Evolutionary conservation across 2,329 filamentous ascomycete genomes (phyloP).

Genomic region (Neobulgaria alba): DNA sequence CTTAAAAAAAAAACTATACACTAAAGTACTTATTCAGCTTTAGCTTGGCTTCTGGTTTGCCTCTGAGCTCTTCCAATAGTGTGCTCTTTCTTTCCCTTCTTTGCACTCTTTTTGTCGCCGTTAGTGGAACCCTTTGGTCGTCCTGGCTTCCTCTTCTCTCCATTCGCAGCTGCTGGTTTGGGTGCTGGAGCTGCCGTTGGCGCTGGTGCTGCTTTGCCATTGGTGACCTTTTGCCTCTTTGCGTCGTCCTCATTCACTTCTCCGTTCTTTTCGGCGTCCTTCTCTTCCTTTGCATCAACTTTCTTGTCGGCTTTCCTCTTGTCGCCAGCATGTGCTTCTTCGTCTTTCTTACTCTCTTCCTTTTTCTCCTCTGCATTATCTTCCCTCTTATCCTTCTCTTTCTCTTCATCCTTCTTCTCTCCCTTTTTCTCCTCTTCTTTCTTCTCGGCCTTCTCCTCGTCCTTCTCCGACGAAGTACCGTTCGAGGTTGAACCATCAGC

Average conservation of each 20-base stretch:
- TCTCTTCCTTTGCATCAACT: conserved; percentile 11
- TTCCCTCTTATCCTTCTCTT: conserved; percentile 14
- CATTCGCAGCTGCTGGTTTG: conserved; percentile 7
- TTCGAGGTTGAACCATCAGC: conserved; percentile 6
- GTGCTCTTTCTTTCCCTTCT: conserved; percentile 26
- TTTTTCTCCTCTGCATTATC: conserved; percentile 26
- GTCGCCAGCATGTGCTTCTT: conserved; percentile 19
- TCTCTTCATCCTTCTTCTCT: conserved; percentile 30
- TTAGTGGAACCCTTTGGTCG: conserved; percentile 17
- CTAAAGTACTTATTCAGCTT: neutral
- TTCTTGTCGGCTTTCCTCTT: conserved; percentile 25
- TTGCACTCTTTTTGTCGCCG: conserved; percentile 12
- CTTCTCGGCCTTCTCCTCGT: conserved; percentile 5
- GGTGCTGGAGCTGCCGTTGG: conserved; percentile 6
- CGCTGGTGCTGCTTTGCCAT: conserved; percentile 7
- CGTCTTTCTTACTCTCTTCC: conserved; percentile 28
- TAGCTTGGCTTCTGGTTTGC: conserved; percentile 25
- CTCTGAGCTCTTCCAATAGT: conserved; percentile 20
- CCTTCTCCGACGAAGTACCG: conserved; percentile 15
- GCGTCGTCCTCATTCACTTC: conserved; percentile 6
- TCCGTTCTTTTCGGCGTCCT: conserved; percentile 2
- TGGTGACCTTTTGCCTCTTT: conserved; percentile 11
- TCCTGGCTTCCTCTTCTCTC: conserved; percentile 22
- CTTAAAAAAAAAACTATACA: neutral
- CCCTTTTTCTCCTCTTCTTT: conserved; percentile 16